phyloP scores from a whole-genome alignment of 2,329 filamentous ascomycete genomes.

The Penicillium sp. region DNA sequence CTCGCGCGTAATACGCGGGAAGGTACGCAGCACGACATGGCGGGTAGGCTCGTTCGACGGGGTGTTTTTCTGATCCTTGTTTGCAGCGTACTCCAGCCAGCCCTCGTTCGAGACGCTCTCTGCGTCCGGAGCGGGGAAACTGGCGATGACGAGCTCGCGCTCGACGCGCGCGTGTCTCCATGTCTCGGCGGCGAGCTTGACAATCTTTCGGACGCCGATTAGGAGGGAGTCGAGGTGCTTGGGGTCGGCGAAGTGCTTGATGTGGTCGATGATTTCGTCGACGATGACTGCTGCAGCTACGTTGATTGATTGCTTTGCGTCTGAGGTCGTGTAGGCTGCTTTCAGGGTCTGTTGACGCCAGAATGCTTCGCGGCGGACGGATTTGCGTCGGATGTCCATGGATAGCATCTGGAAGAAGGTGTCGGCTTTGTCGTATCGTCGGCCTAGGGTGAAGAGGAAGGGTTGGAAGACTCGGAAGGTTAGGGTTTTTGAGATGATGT shows the following conservation, averaged over 20 bases:
- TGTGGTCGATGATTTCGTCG: conserved; percentile 55
- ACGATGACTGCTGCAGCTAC: conserved; percentile 55
- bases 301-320: conserved; percentile 56
- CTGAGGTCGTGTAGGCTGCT: conserved; percentile 55
- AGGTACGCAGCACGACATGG: conserved; percentile 49
- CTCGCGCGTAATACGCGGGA: conserved; percentile 54
- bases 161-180: conserved; percentile 59
- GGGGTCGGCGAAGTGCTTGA: conserved; percentile 54
- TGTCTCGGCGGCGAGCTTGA: conserved; percentile 58
- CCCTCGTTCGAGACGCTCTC: conserved; percentile 35
- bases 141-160: conserved; percentile 53
- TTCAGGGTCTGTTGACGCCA: conserved; percentile 59
- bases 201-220: conserved; percentile 52
- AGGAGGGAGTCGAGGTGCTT: conserved; percentile 51
- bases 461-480: conserved; percentile 57
- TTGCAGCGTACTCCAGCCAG: conserved; percentile 37
- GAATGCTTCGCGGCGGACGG: conserved; percentile 55
- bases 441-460: conserved; percentile 56
- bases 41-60: conserved; percentile 29
- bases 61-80: conserved; percentile 17
- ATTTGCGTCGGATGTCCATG: conserved; percentile 56
- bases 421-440: conserved; percentile 55
- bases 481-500: conserved; percentile 56
- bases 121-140: conserved; percentile 45
- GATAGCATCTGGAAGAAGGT: conserved; percentile 55